Base-by-base conservation (phyloP, 768 basidiomycete genomes). In the Pseudohyphozyma bogoriensis region DNA sequence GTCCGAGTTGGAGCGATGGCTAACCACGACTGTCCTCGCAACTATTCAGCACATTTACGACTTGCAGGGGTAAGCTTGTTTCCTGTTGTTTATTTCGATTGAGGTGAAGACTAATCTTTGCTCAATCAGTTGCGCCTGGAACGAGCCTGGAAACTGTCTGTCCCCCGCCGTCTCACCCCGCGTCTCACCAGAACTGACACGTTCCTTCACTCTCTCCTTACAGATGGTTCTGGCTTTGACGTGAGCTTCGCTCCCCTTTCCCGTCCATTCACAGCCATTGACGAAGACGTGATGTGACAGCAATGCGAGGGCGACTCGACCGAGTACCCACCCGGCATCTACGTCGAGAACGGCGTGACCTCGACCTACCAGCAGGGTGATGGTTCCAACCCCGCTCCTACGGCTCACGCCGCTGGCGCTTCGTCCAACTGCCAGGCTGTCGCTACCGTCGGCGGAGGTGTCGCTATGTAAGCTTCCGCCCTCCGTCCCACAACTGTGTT, bases 301-400 rank as follows among this genome's bases (percentile, higher is more conserved):
- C 64, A 65, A 22, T 79, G 78, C 69, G 68, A 75, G 31, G 77
- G 69, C 47, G 75, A 78, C 60, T 49, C 47, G 47, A 37, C 22
- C 22, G 51, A 24, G 33, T 24, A n/a, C n/a, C 22, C 22, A 8
- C 47, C 47, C 16, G 54, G 54, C 4, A 55, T 55, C 40, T 55
- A 55, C 39, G 31, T 36, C 6, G 28, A 10, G 24, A 28, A 44
- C 28, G 40, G 40, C 1, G 28, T 22, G 16, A 39, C 35, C 9
- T 26, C 24, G n/a, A 35, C 51, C 6, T 37, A 35, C 29, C 26
- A 53, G 22, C 51, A 53, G 35, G 29, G 39, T 3, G 20, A 36
- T 18, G 31, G 20, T 28, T 13, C 10, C 20, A 26, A 11, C 11
- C 28, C 28, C 28, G 40, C 54, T 15, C 54, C 54, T 28, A n/a